Base-by-base conservation (phyloP, 23 red algal genomes). In the Gracilaria gracilis region DNA sequence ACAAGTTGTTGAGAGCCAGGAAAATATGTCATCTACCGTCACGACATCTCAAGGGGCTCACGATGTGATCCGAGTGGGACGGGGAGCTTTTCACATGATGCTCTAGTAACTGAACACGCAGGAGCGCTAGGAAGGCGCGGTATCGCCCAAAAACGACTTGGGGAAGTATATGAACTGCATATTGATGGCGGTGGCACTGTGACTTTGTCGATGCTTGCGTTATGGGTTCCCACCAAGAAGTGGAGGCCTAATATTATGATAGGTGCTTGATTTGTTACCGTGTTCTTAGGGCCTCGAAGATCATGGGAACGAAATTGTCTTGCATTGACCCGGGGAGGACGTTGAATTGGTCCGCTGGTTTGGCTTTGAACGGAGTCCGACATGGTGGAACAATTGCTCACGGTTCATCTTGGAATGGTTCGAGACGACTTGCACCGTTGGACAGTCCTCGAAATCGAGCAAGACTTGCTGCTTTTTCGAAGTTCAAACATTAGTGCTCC, bases 221-320 rank as follows among this genome's bases (percentile, higher is more conserved):
- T 98, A 88, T 84, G 87, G 64, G 97, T 93, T n/a, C 93, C 97
- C n/a, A 98, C 97, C 53, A 98, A 98, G 65, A 88, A 94, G 50
- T 96, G 96, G 35, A 81, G 85, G 34, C 97, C 97, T 15, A 53
- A 88, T 64, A 57, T 98, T 12, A 23, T 8, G 2, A 47, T 83
- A 23, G 97, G 97, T 49, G 67, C 80, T 33, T 87, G 35, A 83
- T 98, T 21, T 98, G 95, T 85, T 94, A 83, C 15, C 75, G 97
- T 9, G 93, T 98, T 31, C 65, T 71, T 37, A 71, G 79, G 14
- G 85, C 83, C 0, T 73, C 75, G n/a, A 86, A 93, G 34, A 73
- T 71, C 46, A 77, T 76, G 78, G 97, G 96, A 59, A 32, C 88
- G 0, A 91, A 98, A 65, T 51, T 96, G 23, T 84, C 82, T 3